phyloP scores from a whole-genome alignment of 2,329 filamentous ascomycete species.

The Ramularia endophylla region DNA sequence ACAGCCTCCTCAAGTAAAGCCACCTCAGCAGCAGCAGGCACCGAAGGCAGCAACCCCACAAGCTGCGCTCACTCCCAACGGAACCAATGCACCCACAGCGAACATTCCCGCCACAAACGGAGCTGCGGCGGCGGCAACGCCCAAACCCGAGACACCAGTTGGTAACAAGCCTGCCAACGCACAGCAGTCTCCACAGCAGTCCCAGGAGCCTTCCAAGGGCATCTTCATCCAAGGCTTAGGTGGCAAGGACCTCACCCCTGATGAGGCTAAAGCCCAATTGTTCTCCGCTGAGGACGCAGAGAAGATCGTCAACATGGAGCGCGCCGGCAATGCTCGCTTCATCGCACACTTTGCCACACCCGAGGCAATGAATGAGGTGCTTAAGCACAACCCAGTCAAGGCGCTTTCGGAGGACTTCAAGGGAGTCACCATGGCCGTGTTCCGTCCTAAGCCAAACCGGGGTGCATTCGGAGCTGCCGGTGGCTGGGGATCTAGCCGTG shows the following conservation, averaged over 20 bases:
- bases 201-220: constrained; percentile 57
- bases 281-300: constrained; percentile 76
- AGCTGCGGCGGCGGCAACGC: constrained; percentile 33
- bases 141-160: constrained; percentile 46
- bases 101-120: constrained; percentile 44
- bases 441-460: constrained; percentile 57
- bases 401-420: constrained; percentile 57
- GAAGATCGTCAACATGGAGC: constrained; percentile 65
- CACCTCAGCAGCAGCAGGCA: constrained; percentile 14
- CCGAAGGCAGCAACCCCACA: constrained; percentile 21
- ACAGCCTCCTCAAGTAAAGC: constrained; percentile 32
- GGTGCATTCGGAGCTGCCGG: constrained; percentile 45
- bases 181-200: constrained; percentile 21
- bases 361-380: constrained; percentile 74
- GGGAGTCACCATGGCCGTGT: constrained; percentile 38
- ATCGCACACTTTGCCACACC: constrained; percentile 76
- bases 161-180: constrained; percentile 30
- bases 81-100: constrained; percentile 21
- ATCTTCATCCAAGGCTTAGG: constrained; percentile 68
- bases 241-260: constrained; percentile 61
- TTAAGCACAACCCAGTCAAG: constrained; percentile 70
- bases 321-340: constrained; percentile 73
- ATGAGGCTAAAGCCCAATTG: constrained; percentile 68
- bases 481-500: constrained; percentile 59
- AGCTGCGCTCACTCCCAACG: constrained; percentile 24